These are phyloP conservation scores for Saccharomycopsis sp. DNA, from an alignment of 805 yeast genomes.

Conservation along the genomic window DNA sequence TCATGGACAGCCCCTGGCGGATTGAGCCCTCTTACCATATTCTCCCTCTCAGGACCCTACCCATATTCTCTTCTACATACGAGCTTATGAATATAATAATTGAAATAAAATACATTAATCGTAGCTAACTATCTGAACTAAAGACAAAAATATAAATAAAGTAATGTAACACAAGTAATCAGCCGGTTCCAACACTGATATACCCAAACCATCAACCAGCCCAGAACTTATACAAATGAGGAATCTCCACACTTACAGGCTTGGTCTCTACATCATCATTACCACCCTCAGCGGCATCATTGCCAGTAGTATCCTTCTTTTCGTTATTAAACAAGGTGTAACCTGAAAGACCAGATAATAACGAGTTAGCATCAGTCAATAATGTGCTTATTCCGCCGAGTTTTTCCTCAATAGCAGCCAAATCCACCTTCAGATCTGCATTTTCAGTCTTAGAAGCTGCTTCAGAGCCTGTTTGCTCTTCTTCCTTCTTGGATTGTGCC, in stretches of 20 bases:
- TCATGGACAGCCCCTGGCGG: no score
- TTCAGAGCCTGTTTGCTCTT: neutral
- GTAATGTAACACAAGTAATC: neutral
- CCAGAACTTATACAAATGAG: constrained; percentile 62
- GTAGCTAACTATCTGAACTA: neutral
- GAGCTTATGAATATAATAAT: no score
- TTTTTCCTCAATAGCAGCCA: constrained; percentile 14
- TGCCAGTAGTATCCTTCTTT: constrained; percentile 9
- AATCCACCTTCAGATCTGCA: constrained; percentile 2
- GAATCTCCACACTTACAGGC: constrained; percentile 56
- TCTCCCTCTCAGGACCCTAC: neutral
- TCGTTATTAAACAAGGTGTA: constrained; percentile 14
- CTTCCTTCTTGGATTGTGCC: constrained; percentile 18
- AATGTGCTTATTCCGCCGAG: constrained; percentile 4
- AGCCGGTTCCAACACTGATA: neutral
- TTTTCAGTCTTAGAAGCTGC: neutral
- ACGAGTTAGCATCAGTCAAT: constrained; percentile 6
- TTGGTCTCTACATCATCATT: constrained; percentile 36
- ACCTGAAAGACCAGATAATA: constrained; percentile 1
- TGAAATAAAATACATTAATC: constrained; percentile 1
- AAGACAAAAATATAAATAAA: neutral
- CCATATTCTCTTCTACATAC: neutral
- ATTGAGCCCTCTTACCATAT: no score
- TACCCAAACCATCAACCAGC: constrained; percentile 45
- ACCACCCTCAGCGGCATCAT: constrained; percentile 21